Conservation (phyloP, 2,329 filamentous ascomycete species). For the Colletotrichum falcatum region DNA sequence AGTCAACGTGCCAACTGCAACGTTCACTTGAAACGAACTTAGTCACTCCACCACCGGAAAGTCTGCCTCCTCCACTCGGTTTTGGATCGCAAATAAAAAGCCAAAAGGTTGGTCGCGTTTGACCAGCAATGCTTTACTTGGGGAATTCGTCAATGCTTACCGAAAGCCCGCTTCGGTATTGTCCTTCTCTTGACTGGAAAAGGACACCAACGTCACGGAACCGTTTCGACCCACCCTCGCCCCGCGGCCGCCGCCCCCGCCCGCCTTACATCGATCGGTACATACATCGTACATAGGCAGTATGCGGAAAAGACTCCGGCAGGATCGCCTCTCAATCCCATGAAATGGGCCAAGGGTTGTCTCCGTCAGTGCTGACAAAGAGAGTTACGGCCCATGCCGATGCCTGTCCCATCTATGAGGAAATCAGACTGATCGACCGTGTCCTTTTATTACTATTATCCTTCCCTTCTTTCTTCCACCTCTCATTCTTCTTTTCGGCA, state of each 20-base stretch:
- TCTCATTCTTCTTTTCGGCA: background rate
- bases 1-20: constrained; percentile 27
- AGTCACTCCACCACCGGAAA: constrained; percentile 12
- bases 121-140: too few species aligned
- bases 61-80: background rate
- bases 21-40: constrained; percentile 38
- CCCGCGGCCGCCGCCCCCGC: background rate
- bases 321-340: background rate
- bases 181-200: background rate
- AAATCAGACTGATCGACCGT: background rate
- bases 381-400: constrained; percentile 28
- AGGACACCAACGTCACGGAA: constrained; percentile 31
- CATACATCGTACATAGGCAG: too few species aligned
- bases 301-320: background rate
- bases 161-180: background rate
- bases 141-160: background rate
- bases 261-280: too few species aligned
- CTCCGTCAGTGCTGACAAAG: background rate
- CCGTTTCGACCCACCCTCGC: constrained; percentile 34
- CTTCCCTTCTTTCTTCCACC: background rate
- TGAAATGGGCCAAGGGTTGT: background rate
- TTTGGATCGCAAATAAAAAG: background rate
- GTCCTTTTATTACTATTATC: background rate
- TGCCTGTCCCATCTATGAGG: background rate
- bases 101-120: background rate